Percentiles rank a stretch among this genome's conserved stretches.
Conservation (phyloP, 495 filamentous ascomycete genomes). For the Mytilinidion resinicola region DNA sequence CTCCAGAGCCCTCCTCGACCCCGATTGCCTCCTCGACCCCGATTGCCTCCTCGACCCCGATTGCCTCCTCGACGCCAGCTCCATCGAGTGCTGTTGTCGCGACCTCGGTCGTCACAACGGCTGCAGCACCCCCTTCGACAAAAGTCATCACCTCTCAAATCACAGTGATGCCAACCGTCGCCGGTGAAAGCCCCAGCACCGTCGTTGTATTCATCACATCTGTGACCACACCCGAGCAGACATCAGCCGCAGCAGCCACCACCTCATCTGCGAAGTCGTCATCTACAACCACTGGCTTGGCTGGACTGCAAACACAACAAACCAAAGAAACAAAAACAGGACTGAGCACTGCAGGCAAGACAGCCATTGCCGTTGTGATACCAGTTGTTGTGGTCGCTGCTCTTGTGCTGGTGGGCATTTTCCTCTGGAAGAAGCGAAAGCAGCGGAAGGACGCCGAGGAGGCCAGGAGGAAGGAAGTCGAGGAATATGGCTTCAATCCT, state of each 20-base stretch:
- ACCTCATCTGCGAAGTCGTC: background rate
- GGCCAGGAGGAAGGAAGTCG: constrained; percentile 83
- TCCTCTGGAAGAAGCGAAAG: constrained; percentile 82
- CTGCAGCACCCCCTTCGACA: constrained; percentile 29
- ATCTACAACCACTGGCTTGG: constrained; percentile 1
- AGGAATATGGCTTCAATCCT: constrained; percentile 94
- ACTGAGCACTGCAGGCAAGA: constrained; percentile 58
- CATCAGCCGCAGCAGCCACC: background rate
- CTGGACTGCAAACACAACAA: constrained; percentile 1
- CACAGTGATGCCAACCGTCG: constrained; percentile 17
- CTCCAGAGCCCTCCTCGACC: constrained; percentile 8
- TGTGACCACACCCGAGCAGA: background rate
- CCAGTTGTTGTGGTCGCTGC: constrained; percentile 85
- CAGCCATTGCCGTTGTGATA: constrained; percentile 89
- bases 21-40: too few species aligned
- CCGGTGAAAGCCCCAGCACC: constrained; percentile 16
- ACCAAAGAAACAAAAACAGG: background rate
- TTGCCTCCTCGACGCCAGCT: constrained; percentile 5
- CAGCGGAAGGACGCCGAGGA: constrained; percentile 79
- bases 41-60: background rate
- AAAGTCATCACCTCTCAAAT: constrained; percentile 32
- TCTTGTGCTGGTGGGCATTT: constrained; percentile 67
- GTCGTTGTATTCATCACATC: constrained; percentile 20
- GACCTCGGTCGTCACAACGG: constrained; percentile 26
- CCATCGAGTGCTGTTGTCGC: constrained; percentile 7